phyloP scores from a whole-genome alignment of 1,139 yeast genomes.

The Taphrina flavorubra region DNA sequence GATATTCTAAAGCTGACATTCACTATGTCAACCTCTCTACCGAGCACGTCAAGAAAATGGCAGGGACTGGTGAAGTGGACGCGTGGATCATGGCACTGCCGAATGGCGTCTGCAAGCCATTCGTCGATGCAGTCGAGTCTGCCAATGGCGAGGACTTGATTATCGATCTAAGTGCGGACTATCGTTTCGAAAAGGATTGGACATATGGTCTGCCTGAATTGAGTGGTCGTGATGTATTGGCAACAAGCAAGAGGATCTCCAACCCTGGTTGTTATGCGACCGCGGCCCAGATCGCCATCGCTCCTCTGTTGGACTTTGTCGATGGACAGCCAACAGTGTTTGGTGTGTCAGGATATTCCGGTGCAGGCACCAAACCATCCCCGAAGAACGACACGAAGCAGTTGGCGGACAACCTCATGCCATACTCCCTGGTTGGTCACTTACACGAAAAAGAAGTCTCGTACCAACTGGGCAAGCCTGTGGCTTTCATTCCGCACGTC shows the following conservation, averaged over 20 bases:
- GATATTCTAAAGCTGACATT: constrained; percentile 80
- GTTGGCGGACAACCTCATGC: constrained; percentile 81
- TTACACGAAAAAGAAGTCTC: constrained; percentile 94
- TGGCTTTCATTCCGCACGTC: constrained; percentile 94
- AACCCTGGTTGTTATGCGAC: constrained; percentile 99
- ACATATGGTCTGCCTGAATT: constrained; percentile 89
- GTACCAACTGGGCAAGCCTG: constrained; percentile 71
- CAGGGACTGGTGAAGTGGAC: constrained; percentile 77
- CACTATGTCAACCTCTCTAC: constrained; percentile 82
- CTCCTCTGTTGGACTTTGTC: constrained; percentile 66
- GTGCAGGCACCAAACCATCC: constrained; percentile 98
- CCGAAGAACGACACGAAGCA: constrained; percentile 85
- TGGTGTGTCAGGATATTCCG: constrained; percentile 98
- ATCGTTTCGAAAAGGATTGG: constrained; percentile 90
- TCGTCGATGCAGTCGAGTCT: constrained; percentile 87
- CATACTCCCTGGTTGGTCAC: constrained; percentile 94
- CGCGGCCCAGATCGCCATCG: constrained; percentile 91
- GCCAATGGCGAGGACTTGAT: constrained; percentile 68
- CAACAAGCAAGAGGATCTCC: constrained; percentile 79
- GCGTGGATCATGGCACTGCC: constrained; percentile 99
- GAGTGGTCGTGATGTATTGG: constrained; percentile 67
- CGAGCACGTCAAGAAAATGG: constrained; percentile 82
- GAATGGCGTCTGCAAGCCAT: constrained; percentile 96
- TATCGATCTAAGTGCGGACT: constrained; percentile 92
- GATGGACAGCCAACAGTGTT: constrained; percentile 80